These are phyloP conservation scores for Trichoderma hamatum DNA, from an alignment of 2,329 filamentous ascomycete genomes.

Conservation along the genomic window DNA sequence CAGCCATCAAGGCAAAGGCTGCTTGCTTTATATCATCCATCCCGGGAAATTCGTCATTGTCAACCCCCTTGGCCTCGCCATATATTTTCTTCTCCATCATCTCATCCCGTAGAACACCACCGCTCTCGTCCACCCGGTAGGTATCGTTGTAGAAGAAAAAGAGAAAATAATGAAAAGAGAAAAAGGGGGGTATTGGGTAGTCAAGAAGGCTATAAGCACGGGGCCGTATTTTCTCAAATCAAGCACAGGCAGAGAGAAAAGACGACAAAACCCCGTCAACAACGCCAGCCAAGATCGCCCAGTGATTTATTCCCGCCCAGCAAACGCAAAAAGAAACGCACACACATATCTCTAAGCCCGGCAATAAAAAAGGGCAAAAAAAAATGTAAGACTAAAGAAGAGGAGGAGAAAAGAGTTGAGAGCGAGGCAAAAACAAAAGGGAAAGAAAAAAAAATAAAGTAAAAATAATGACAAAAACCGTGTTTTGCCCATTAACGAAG, in stretches of 20 bases:
- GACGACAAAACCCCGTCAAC: slow-evolving; percentile 22
- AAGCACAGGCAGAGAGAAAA: slow-evolving; percentile 16
- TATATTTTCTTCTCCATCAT: neutral
- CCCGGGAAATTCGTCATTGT: neutral
- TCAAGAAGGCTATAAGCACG: slow-evolving; percentile 10
- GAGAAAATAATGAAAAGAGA: neutral
- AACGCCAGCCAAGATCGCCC: slow-evolving; percentile 27
- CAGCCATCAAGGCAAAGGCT: slow-evolving; percentile 14
- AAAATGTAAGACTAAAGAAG: neutral
- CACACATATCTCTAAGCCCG: slow-evolving; percentile 26
- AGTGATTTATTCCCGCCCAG: slow-evolving; percentile 22
- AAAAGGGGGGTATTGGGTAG: slow-evolving; percentile 9
- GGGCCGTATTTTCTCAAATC: slow-evolving; percentile 7
- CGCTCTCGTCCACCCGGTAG: neutral
- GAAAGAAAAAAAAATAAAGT: slow-evolving; percentile 2
- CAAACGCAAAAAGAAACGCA: slow-evolving; percentile 23
- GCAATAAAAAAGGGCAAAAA: neutral
- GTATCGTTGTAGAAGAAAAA: slow-evolving; percentile 8
- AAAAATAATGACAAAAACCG: slow-evolving; percentile 14
- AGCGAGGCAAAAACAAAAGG: slow-evolving; percentile 5
- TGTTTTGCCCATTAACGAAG: slow-evolving; percentile 22
- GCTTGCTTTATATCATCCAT: neutral
- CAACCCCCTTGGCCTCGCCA: neutral
- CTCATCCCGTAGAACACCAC: neutral
- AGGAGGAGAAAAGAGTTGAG: neutral